Evolutionary conservation across 306 rosid species (phyloP), one percentile per base, ranked within the genome.

Genomic region (Castanea sativa): DNA sequence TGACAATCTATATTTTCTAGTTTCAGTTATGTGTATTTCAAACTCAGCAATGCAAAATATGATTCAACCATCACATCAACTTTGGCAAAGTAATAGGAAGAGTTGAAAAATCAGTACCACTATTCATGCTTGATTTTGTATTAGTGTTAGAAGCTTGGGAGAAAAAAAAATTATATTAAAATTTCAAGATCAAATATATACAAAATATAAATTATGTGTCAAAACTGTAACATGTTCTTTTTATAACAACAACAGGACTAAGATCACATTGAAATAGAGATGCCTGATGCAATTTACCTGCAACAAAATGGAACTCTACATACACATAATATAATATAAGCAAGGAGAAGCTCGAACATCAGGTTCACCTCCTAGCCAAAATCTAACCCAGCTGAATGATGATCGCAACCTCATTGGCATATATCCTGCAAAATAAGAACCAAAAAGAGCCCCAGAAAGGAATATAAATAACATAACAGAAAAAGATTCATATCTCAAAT

Each of bases 211-310:
- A 29, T 18, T 38, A 25, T 27, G 58, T 70, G n/a, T 32, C 57
- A 81, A 63, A 76, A 60, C 45, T 72, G 71, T 23, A 25, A 73
- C 65, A 59, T 78, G 74, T 63, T 55, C 56, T 55, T 78, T 45
- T 69, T 68, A 78, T 65, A 73, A 63, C 68, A 58, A 38, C 6
- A 55, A 68, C 2, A 16, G 76, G 33, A 10, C 61, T 69, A 55
- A 43, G 25, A 45, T 52, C 38, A 32, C 68, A 32, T 70, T 64
- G 59, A 60, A 61, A 79, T 27, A 13, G 73, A 61, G 41, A 69
- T 68, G 52, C 63, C 67, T 38, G 56, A 69, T 43, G 73, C 79
- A 82, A 71, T 73, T 85, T 86, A 92, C 97, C 90, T 84, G 83
- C 63, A 79, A 80, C 61, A 78, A 73, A 68, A 58, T 45, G 73